A percentile compares a stretch with the other conserved stretches of the same genome.
These are phyloP conservation scores for Tetracladium setigerum DNA, from an alignment of 495 filamentous ascomycete species.

Conservation along the genomic window DNA sequence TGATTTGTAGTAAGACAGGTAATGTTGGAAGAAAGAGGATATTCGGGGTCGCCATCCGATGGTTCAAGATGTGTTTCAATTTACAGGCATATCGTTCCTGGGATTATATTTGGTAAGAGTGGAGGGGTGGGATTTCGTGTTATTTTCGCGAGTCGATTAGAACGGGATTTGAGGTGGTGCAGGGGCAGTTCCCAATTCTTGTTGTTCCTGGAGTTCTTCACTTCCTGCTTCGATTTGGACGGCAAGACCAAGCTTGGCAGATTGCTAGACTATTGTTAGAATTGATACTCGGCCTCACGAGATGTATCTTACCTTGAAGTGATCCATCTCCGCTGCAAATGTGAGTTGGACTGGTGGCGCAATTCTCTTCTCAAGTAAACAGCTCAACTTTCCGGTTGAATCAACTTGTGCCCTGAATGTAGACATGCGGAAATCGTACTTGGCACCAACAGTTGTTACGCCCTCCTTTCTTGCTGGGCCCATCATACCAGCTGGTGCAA, in stretches of 20 bases:
- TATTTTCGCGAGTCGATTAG: constrained; percentile 25
- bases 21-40: constrained; percentile 12
- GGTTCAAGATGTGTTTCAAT: constrained; percentile 8
- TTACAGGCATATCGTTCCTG: constrained; percentile 8
- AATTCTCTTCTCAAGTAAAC: constrained; percentile 90
- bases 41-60: constrained; percentile 9
- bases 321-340: constrained; percentile 96
- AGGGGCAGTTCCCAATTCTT: constrained; percentile 50
- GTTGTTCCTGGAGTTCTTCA: constrained; percentile 88
- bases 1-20: constrained; percentile 20
- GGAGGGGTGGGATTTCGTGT: constrained; percentile 16
- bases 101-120: constrained; percentile 20
- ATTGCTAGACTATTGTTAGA: constrained; percentile 54
- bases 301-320: constrained; percentile 67
- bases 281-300: constrained; percentile 16
- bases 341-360: constrained; percentile 83
- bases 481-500: constrained; percentile 63
- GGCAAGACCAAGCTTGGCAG: constrained; percentile 87
- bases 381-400: constrained; percentile 85
- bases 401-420: constrained; percentile 95
- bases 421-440: constrained; percentile 95
- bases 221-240: constrained; percentile 86
- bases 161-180: constrained; percentile 48
- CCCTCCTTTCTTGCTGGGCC: constrained; percentile 66
- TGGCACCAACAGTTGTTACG: constrained; percentile 82